Evolutionary conservation across 2,329 filamentous ascomycete species (phyloP), one percentile per base, ranked within the genome.

Genomic region (Sclerotinia subarctica): DNA sequence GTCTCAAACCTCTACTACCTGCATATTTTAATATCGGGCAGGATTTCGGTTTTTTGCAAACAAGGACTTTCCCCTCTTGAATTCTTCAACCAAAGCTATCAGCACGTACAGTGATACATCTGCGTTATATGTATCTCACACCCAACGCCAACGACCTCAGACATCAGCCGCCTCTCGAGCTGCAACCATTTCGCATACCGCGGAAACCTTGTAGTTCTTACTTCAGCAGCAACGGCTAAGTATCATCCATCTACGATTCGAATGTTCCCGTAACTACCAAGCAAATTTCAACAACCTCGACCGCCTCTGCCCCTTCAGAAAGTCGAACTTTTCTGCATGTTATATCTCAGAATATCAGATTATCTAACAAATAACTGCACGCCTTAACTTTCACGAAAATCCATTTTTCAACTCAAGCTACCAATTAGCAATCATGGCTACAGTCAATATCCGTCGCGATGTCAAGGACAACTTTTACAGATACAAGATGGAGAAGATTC

Each of bases 401-500:
- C 66, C 64, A 65, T 71, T 72, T 53, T 69, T 69, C 70, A 68
- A 58, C 63, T 66, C 68, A 67, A 69, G 38, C 32, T 68, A 51
- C 46, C 29, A 26, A 69, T 70, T 81, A 82, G 83, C 83, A 88
- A 93, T 77, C 82, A 98, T 98, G 95, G 90, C 92, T 87, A 94
- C 92, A 84, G 86, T 99, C 88, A 99, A 99, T 84, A 94, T 98
- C 83, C 94, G 94, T 82, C 93, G 92, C 82, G 94, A 98, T 91
- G 90, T 97, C 84, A 90, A 90, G 85, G 95, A 99, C 84, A 91
- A 91, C 83, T 99, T 97, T 89, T 99, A 99, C 85, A 95, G 95
- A 81, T 99, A 99, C 90, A 99, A 99, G 89, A 99, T 99, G 95
- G 95, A 98, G 85, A 90, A 89, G 77, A 85, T 99, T 79, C 93